These are phyloP conservation scores for Trichomonascaceae sp. DNA, from an alignment of 1,139 yeast genomes.

Conservation along the genomic window DNA sequence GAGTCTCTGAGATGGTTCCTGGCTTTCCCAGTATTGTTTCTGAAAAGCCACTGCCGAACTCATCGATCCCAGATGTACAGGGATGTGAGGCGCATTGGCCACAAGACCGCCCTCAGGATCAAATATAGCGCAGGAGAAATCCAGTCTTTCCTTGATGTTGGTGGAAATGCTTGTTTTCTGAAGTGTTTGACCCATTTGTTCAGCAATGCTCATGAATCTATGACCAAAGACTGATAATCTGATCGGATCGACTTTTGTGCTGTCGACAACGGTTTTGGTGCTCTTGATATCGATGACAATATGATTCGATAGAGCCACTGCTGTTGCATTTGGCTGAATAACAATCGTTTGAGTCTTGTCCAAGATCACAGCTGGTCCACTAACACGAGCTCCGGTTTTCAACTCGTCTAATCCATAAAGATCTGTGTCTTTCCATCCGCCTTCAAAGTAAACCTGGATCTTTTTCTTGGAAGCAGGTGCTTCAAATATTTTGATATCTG, in stretches of 20 bases:
- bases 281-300: slow-evolving; percentile 40
- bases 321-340: slow-evolving; percentile 65
- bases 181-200: slow-evolving; percentile 79
- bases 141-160: slow-evolving; percentile 78
- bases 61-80: slow-evolving; percentile 85
- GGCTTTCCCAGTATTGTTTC: slow-evolving; percentile 51
- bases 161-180: slow-evolving; percentile 79
- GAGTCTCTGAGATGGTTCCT: slow-evolving; percentile 19
- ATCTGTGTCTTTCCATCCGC: slow-evolving; percentile 48
- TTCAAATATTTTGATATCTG: slow-evolving; percentile 6
- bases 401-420: slow-evolving; percentile 49
- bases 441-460: slow-evolving; percentile 42
- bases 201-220: slow-evolving; percentile 83
- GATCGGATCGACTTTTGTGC: slow-evolving; percentile 53
- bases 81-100: slow-evolving; percentile 85
- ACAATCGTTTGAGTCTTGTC: slow-evolving; percentile 86
- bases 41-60: slow-evolving; percentile 74
- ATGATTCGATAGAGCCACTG: slow-evolving; percentile 57
- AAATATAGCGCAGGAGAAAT: slow-evolving; percentile 79
- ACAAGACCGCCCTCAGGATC: slow-evolving; percentile 70
- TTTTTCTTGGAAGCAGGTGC: slow-evolving; percentile 18
- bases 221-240: slow-evolving; percentile 75
- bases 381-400: slow-evolving; percentile 45
- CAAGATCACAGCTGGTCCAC: slow-evolving; percentile 78
- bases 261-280: not conserved